Conservation (phyloP, 352 stramenopile genomes). For the Globisporangium paddicum region DNA sequence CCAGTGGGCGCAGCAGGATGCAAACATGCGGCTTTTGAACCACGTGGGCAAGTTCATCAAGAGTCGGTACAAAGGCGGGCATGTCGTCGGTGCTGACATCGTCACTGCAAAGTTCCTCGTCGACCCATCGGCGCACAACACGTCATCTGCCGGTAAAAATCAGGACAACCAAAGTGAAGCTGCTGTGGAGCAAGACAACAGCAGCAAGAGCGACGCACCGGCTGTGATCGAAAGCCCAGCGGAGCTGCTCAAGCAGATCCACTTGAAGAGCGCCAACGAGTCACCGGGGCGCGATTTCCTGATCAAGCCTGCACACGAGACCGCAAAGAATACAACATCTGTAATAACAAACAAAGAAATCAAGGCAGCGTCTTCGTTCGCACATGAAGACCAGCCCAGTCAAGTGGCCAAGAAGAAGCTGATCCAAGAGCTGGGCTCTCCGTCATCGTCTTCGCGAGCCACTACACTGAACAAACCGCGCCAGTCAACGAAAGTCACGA, state of each 20-base stretch:
- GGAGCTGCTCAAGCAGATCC: slow-evolving; percentile 57
- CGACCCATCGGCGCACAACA: slow-evolving; percentile 12
- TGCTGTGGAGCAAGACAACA: background rate
- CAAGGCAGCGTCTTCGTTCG: background rate
- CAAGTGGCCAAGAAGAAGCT: slow-evolving; percentile 24
- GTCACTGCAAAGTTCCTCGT: slow-evolving; percentile 80
- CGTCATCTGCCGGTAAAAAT: background rate
- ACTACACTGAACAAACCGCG: background rate
- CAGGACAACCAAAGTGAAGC: slow-evolving; percentile 8
- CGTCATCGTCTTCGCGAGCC: background rate
- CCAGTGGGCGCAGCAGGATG: slow-evolving; percentile 75
- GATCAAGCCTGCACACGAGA: slow-evolving; percentile 3
- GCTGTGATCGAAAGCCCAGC: slow-evolving; percentile 34
- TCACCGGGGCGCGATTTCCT: slow-evolving; percentile 2
- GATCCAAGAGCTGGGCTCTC: slow-evolving; percentile 41
- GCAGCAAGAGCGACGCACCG: background rate
- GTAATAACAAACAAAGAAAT: background rate
- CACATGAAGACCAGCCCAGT: background rate
- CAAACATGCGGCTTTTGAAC: slow-evolving; percentile 32
- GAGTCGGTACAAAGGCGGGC: slow-evolving; percentile 74
- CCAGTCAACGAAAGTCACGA: slow-evolving; percentile 13
- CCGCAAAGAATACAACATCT: background rate
- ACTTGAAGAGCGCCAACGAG: slow-evolving; percentile 1
- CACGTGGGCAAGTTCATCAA: slow-evolving; percentile 78
- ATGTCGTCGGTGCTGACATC: slow-evolving; percentile 46